A percentile compares a stretch with the other conserved stretches of the same genome.
These are phyloP conservation scores for Neurospora sp. DNA, from an alignment of 2,329 filamentous ascomycete species.

Conservation along the genomic window DNA sequence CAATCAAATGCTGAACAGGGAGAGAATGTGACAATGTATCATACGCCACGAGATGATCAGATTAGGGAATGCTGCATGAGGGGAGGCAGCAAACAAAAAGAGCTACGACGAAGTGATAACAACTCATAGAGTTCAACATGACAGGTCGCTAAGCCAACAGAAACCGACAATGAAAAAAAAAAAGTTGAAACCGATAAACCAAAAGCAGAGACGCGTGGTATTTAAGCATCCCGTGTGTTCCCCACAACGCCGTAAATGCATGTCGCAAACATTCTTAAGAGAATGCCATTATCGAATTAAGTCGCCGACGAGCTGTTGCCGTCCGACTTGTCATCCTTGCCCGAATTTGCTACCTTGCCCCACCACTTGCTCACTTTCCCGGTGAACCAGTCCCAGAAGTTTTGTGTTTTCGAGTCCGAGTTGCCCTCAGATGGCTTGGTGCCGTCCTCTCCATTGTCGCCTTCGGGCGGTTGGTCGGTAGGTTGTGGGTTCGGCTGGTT, in stretches of 20 bases:
- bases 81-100: background rate
- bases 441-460: slow-evolving; percentile 18
- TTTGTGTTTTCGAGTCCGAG: slow-evolving; percentile 21
- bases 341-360: slow-evolving; percentile 29
- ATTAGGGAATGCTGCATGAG: background rate
- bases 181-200: background rate
- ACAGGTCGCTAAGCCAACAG: background rate
- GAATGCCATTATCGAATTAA: background rate
- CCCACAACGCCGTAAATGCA: background rate
- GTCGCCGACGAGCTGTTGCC: background rate
- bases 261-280: background rate
- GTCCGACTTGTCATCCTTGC: slow-evolving; percentile 1
- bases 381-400: slow-evolving; percentile 42
- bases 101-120: background rate
- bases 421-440: slow-evolving; percentile 15
- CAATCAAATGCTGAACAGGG: background rate
- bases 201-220: background rate
- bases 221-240: background rate
- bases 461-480: slow-evolving; percentile 10
- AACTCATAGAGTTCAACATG: background rate
- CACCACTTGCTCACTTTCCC: slow-evolving; percentile 36
- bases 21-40: background rate
- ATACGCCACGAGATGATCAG: background rate
- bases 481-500: slow-evolving; percentile 16
- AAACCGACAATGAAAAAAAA: background rate